Percentiles rank a stretch among this genome's conserved stretches.
Evolutionary conservation across 441 rosid species (phyloP).

Genomic region (Aquilaria agallochum): DNA sequence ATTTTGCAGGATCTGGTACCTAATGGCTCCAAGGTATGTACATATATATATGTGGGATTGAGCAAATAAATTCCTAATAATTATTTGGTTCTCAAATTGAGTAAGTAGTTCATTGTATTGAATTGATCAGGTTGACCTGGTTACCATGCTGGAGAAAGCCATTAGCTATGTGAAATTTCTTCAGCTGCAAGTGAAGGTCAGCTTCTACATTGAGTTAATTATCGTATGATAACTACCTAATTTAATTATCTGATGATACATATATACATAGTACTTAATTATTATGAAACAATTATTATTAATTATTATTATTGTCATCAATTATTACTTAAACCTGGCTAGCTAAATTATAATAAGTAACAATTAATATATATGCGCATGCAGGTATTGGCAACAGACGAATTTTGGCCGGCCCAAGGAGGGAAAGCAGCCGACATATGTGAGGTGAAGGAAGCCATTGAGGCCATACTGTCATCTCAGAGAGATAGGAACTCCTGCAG

Average conservation of each 20-base stretch:
- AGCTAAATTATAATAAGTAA: too few relatives aligned
- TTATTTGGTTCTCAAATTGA: background rate
- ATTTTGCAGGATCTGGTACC: slow-evolving; percentile 83
- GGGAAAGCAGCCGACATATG: slow-evolving; percentile 89
- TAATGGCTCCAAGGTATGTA: slow-evolving; percentile 71
- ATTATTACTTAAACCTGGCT: background rate
- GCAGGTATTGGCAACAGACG: slow-evolving; percentile 91
- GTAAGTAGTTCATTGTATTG: background rate
- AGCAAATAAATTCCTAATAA: too few relatives aligned
- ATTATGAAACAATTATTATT: background rate
- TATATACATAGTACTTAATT: background rate
- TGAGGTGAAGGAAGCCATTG: slow-evolving; percentile 93
- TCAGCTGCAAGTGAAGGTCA: slow-evolving; percentile 90
- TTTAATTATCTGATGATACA: too few relatives aligned
- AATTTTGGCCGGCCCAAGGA: slow-evolving; percentile 93
- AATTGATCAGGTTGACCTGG: slow-evolving; percentile 70
- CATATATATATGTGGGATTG: background rate
- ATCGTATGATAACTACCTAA: background rate
- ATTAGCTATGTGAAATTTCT: slow-evolving; percentile 90
- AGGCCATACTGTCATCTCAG: slow-evolving; percentile 76
- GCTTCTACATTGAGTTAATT: background rate
- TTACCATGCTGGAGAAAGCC: slow-evolving; percentile 92
- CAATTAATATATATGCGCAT: background rate
- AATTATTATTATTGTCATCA: background rate
- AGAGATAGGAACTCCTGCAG: slow-evolving; percentile 39